These are phyloP conservation scores for Penicillium turbatum DNA, from an alignment of 495 filamentous ascomycete genomes.

Conservation along the genomic window DNA sequence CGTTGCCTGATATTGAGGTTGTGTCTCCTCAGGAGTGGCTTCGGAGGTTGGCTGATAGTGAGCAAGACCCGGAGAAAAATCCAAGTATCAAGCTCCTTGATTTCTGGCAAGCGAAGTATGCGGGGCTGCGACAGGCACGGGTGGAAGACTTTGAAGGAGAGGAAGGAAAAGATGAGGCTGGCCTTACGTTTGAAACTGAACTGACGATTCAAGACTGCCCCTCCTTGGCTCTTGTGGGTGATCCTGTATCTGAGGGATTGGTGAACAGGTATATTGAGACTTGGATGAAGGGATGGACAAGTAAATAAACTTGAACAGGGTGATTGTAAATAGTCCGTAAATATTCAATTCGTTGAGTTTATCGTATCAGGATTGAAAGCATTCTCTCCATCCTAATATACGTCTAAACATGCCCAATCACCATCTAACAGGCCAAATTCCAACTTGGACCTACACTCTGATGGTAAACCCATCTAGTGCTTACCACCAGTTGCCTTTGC, in stretches of 20 bases:
- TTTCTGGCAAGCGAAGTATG: conserved; percentile 44
- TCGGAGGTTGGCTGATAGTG: conserved; percentile 34
- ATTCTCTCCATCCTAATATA: too few relatives aligned
- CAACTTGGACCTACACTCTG: neutral
- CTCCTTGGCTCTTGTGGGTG: conserved; percentile 12
- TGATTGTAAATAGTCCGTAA: too few relatives aligned
- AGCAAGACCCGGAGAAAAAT: conserved; percentile 50
- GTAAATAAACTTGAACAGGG: neutral
- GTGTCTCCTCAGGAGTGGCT: conserved; percentile 49
- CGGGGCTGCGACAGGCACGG: neutral
- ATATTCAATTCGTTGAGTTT: neutral
- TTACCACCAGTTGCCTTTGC: neutral
- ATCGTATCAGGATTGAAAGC: too few relatives aligned
- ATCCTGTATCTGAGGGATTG: conserved; percentile 21
- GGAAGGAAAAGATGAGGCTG: neutral
- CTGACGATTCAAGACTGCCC: conserved; percentile 21
- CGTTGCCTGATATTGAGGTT: conserved; percentile 41
- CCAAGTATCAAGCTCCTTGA: conserved; percentile 57
- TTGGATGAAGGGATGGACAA: conserved; percentile 23
- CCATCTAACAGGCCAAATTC: neutral
- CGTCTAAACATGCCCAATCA: too few relatives aligned
- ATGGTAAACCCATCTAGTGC: too few relatives aligned
- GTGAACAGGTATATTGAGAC: conserved; percentile 21
- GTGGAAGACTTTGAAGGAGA: neutral
- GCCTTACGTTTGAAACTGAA: conserved; percentile 19